phyloP scores from a whole-genome alignment of 1,139 yeast species.

The Suhomyces bolitotheri region DNA sequence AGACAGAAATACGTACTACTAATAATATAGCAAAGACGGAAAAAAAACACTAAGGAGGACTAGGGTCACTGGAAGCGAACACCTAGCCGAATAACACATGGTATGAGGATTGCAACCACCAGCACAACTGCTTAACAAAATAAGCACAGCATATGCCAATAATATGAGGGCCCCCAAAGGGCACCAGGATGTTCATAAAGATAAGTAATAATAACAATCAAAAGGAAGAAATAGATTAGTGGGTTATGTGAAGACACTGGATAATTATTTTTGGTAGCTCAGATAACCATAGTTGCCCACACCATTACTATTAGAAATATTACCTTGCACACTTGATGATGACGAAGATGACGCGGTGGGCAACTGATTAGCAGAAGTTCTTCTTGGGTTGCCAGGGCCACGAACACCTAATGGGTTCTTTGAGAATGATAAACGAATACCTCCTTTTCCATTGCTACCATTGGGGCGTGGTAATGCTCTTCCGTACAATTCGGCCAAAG shows the following conservation, averaged over 20 bases:
- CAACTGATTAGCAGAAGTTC: conserved; percentile 41
- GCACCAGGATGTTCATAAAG: conserved; percentile 10
- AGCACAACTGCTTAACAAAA: no score
- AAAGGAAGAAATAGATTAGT: conserved; percentile 14
- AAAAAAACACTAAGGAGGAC: conserved; percentile 9
- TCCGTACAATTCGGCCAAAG: conserved; percentile 91
- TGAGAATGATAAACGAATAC: conserved; percentile 88
- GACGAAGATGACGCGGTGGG: conserved; percentile 14
- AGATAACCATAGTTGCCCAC: conserved; percentile 42
- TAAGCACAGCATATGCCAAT: no score
- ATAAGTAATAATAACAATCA: conserved; percentile 13
- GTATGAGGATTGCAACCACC: no score
- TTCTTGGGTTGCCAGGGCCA: conserved; percentile 57
- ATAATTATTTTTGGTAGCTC: conserved; percentile 25
- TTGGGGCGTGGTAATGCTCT: conserved; percentile 70
- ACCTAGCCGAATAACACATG: no score
- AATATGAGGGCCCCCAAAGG: conserved; percentile 1
- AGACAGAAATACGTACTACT: conserved; percentile 5
- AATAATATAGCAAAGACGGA: conserved; percentile 13
- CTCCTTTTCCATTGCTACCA: conserved; percentile 81
- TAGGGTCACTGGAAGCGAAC: no score
- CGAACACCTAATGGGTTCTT: conserved; percentile 97
- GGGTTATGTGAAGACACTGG: conserved; percentile 8
- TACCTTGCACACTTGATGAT: conserved; percentile 12
- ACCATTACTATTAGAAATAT: conserved; percentile 13